Evolutionary conservation across 1,284 basidiomycete genomes (phyloP).

Genomic region (Ceratobasidium sp.): DNA sequence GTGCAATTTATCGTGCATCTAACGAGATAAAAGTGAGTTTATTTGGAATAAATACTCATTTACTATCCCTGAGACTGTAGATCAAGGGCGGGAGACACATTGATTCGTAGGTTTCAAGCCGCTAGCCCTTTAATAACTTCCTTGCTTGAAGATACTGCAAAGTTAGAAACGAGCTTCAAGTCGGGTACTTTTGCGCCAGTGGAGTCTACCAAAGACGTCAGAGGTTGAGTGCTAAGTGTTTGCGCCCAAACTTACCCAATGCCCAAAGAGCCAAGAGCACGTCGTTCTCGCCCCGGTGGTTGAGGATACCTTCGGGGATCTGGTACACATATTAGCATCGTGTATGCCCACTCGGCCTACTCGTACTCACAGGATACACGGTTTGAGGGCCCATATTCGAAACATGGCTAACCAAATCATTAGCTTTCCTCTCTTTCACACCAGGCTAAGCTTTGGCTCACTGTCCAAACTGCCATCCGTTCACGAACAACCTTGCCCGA

Average conservation of each 20-base stretch:
- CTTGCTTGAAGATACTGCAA: constrained; percentile 26
- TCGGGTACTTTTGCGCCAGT: constrained; percentile 16
- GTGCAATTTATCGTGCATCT: too few species aligned
- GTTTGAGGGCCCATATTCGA: constrained; percentile 48
- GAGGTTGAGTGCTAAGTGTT: background rate
- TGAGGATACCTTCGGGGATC: constrained; percentile 36
- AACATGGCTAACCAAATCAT: constrained; percentile 47
- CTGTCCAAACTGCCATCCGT: constrained; percentile 60
- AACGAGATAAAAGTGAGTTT: too few species aligned
- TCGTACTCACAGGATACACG: constrained; percentile 40
- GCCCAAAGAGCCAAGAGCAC: constrained; percentile 18
- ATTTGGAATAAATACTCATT: too few species aligned
- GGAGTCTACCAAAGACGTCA: background rate
- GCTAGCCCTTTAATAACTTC: constrained; percentile 4
- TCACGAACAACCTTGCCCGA: constrained; percentile 55
- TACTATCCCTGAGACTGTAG: too few species aligned
- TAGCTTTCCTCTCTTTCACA: background rate
- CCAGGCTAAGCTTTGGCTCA: background rate
- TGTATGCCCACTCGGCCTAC: background rate
- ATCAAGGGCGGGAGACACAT: too few species aligned
- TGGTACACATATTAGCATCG: background rate
- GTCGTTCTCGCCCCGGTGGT: constrained; percentile 31
- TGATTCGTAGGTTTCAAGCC: too few species aligned
- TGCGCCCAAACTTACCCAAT: background rate
- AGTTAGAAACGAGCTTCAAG: background rate